Percentiles rank a stretch among this genome's conserved stretches.
These are phyloP conservation scores for Dryas alaskensis DNA, from an alignment of 306 rosid species.

Conservation along the genomic window DNA sequence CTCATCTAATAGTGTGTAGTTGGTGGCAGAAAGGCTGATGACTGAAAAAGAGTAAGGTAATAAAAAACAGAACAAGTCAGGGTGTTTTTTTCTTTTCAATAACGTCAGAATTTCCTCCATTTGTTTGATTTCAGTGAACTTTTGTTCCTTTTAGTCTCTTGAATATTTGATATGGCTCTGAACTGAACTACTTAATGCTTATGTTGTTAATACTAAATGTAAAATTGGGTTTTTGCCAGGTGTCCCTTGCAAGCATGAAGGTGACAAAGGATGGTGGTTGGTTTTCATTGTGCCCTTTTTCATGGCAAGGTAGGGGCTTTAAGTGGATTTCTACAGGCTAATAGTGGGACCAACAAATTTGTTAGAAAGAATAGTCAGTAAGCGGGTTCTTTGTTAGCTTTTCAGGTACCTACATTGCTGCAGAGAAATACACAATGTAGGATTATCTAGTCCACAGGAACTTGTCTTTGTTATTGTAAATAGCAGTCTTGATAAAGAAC, in stretches of 20 bases:
- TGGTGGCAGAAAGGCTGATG: constrained; percentile 44
- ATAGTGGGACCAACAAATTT: neutral
- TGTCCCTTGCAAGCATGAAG: constrained; percentile 6
- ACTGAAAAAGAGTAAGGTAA: constrained; percentile 33
- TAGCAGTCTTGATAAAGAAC: neutral
- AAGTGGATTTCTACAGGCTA: neutral
- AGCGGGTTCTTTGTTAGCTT: neutral
- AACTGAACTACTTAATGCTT: constrained; percentile 7
- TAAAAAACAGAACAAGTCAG: constrained; percentile 13
- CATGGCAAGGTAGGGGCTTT: neutral
- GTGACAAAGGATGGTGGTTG: constrained; percentile 23
- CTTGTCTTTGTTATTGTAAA: neutral
- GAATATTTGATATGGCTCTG: neutral
- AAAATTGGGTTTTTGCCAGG: constrained; percentile 12
- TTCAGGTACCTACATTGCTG: neutral
- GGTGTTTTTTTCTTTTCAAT: neutral
- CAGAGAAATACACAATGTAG: neutral
- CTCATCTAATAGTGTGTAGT: constrained; percentile 57
- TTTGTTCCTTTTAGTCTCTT: neutral
- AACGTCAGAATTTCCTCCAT: neutral
- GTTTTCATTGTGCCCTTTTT: neutral
- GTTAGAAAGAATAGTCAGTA: neutral
- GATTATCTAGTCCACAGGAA: neutral
- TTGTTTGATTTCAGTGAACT: neutral
- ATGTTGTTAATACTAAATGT: constrained; percentile 20